These are phyloP conservation scores for Arthroderma uncinatum DNA, from an alignment of 2,329 filamentous ascomycete species.

Conservation along the genomic window DNA sequence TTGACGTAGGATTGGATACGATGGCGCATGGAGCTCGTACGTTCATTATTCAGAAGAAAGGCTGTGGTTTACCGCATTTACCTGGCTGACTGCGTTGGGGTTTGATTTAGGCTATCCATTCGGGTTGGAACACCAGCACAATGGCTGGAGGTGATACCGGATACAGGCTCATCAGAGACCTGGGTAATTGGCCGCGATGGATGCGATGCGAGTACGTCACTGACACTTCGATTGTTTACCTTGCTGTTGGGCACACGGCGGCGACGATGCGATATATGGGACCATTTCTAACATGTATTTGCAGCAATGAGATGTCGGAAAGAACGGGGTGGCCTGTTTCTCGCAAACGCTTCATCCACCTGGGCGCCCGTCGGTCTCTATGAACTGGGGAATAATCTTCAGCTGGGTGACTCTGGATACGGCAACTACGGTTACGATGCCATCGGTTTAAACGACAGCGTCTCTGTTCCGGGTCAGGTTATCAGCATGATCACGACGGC, in stretches of 20 bases:
- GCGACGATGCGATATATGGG: neutral
- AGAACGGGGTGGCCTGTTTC: conserved; percentile 24
- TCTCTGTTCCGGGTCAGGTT: conserved; percentile 22
- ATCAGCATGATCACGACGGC: conserved; percentile 24
- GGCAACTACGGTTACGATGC: conserved; percentile 30
- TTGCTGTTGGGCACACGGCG: neutral
- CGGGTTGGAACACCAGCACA: conserved; percentile 23
- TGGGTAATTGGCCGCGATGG: conserved; percentile 22
- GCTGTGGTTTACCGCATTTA: no score
- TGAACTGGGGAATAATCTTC: conserved; percentile 18
- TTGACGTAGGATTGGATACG: conserved; percentile 15
- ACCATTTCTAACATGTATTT: neutral
- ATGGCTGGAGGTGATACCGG: conserved; percentile 23
- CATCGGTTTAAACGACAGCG: conserved; percentile 20
- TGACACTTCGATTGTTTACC: no score
- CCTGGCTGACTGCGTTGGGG: neutral
- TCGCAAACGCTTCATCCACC: conserved; percentile 23
- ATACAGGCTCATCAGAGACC: conserved; percentile 21
- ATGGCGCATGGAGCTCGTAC: conserved; percentile 22
- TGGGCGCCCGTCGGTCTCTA: conserved; percentile 23
- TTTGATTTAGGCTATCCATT: conserved; percentile 16
- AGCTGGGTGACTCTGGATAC: conserved; percentile 17
- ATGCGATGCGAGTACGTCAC: conserved; percentile 21
- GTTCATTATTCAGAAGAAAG: neutral
- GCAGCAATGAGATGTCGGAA: conserved; percentile 17